Conservation (phyloP, 352 stramenopile species). For the Globisporangium apiculatum region DNA sequence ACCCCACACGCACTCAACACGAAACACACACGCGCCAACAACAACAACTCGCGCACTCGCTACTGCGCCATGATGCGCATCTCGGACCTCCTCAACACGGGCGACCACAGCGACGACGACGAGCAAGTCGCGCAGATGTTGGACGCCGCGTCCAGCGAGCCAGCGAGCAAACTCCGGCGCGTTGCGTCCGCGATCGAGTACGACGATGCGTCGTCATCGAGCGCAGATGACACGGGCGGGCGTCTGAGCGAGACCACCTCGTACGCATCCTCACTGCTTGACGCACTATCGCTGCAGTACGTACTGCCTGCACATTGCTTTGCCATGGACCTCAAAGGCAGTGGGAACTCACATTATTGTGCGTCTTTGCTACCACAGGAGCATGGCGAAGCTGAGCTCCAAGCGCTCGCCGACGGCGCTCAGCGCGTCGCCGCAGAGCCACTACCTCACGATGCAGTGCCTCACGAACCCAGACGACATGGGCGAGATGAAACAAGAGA, state of each 20-base stretch:
- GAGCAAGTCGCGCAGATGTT: conserved; percentile 15
- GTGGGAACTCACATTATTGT: no score
- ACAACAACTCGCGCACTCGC: not conserved
- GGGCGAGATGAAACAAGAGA: conserved; percentile 18
- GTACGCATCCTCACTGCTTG: conserved; percentile 12
- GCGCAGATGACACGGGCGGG: conserved; percentile 8
- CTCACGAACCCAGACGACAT: conserved; percentile 12
- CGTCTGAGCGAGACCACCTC: conserved; percentile 11
- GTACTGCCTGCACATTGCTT: not conserved
- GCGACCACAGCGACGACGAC: conserved; percentile 13
- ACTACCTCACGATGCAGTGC: conserved; percentile 10
- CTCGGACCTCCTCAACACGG: conserved; percentile 15
- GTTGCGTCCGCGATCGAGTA: conserved; percentile 8
- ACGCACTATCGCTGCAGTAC: conserved; percentile 14
- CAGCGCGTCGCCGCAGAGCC: conserved; percentile 6
- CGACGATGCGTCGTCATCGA: conserved; percentile 5
- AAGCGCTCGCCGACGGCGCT: conserved; percentile 14
- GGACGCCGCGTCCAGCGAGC: conserved; percentile 5
- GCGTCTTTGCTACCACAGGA: not conserved
- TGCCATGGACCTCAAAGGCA: no score
- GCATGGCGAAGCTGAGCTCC: conserved; percentile 15
- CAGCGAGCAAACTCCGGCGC: conserved; percentile 8
- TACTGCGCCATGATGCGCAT: conserved; percentile 14
- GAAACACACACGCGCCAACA: not conserved
- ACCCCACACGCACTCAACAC: not conserved